Base-by-base conservation (phyloP, 441 rosid genomes). In the Gossypium gossypioides region DNA sequence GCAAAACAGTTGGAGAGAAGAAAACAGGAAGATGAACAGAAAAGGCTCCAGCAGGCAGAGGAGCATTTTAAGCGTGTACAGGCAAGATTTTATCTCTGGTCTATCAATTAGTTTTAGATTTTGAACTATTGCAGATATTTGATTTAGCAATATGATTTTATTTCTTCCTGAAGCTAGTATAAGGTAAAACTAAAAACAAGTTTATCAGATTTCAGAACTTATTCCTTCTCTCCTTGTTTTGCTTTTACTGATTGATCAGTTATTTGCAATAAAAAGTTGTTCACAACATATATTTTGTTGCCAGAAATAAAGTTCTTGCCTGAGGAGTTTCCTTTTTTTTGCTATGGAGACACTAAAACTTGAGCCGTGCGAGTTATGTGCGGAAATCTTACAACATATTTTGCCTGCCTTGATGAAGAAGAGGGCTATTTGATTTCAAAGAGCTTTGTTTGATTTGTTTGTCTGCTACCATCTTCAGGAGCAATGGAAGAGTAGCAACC, bases 1-100 rank as follows among this genome's bases (percentile, higher is more conserved):
- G 61, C 65, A 22, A 27, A 78, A 79, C 87, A 96, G 99, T 71
- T 96, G 88, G 99, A 96, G 84, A 93, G 81, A 82, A 86, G 97
- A 85, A 96, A 93, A 83, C 93, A 89, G 76, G 99, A 96, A 81
- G 98, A 93, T 57, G 98, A 91, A 76, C 87, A 81, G 74, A 93
- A 91, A 79, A 86, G 88, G 72, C 90, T 91, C 65, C 87, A 86
- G 83, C 96, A 90, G 83, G 97, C 87, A 62, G 99, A 96, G 81
- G 97, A 96, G 86, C 85, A 90, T 75, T 81, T 96, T 75, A 89
- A 83, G 80, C 98, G 94, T 71, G 86, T 90, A n/a, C 92, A 96
- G 98, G 99, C 89, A 72, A 75, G 69, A 50, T 13, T 54, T 54
- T 19, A 54, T 2, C 4, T 54, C 19, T 4, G 13, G 25, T 54